Evolutionary conservation across 352 stramenopile species (phyloP).

Genomic region (Globisporangium emineosum): DNA sequence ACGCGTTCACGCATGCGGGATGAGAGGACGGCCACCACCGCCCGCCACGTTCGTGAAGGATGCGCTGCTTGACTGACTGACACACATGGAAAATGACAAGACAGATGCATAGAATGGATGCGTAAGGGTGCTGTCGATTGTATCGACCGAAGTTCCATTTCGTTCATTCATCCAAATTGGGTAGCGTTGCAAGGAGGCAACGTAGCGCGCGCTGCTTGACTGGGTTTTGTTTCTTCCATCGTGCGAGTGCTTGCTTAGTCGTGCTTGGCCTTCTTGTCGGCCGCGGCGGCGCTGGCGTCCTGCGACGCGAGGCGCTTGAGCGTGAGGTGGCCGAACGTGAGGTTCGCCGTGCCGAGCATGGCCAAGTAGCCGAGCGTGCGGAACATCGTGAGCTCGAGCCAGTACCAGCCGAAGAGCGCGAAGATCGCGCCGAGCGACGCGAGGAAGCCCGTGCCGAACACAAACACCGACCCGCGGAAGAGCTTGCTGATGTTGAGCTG

Average conservation of each 20-base stretch:
- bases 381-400: constrained; percentile 89
- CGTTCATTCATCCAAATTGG: not conserved
- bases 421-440: constrained; percentile 70
- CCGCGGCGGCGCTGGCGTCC: constrained; percentile 16
- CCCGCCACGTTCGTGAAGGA: not conserved
- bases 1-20: no score
- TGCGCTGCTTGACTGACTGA: not conserved
- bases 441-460: constrained; percentile 73
- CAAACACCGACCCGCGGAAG: constrained; percentile 57
- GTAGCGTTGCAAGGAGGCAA: not conserved
- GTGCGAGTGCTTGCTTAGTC: constrained; percentile 26
- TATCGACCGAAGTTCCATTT: not conserved
- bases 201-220: no score
- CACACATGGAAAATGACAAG: no score
- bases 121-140: not conserved
- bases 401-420: constrained; percentile 82
- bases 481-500: constrained; percentile 67
- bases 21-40: no score
- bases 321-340: constrained; percentile 73
- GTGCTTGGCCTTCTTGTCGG: constrained; percentile 52
- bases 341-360: constrained; percentile 48
- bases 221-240: not conserved
- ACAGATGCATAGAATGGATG: not conserved
- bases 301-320: constrained; percentile 64
- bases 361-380: constrained; percentile 71